phyloP scores from a whole-genome alignment of 768 basidiomycete species.

The Boletus rufocinnamomeus region DNA sequence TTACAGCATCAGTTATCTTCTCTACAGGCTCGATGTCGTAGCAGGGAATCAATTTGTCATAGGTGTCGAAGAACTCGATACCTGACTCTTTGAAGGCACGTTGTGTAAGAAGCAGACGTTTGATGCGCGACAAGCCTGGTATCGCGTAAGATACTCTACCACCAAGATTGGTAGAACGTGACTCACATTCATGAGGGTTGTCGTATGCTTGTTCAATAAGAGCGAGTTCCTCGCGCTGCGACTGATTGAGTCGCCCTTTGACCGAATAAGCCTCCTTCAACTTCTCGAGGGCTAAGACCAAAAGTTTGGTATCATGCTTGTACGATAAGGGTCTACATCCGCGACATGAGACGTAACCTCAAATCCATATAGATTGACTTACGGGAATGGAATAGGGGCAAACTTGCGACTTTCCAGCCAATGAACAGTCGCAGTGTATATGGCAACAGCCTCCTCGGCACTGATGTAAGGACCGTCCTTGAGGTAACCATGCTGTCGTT shows the following conservation, averaged over 20 bases:
- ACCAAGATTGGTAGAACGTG: background rate
- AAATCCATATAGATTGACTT: slow-evolving; percentile 28
- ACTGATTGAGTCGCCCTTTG: slow-evolving; percentile 96
- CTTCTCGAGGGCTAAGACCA: slow-evolving; percentile 96
- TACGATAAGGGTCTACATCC: slow-evolving; percentile 81
- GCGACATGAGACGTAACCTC: slow-evolving; percentile 3
- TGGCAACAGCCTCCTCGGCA: slow-evolving; percentile 97
- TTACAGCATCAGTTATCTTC: slow-evolving; percentile 97
- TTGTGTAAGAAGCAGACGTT: slow-evolving; percentile 93
- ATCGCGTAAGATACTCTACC: slow-evolving; percentile 6
- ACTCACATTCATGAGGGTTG: slow-evolving; percentile 94
- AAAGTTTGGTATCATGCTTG: slow-evolving; percentile 97
- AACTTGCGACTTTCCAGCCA: slow-evolving; percentile 99
- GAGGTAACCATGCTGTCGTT: slow-evolving; percentile 96
- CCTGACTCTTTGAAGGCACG: slow-evolving; percentile 98
- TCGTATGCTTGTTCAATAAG: slow-evolving; percentile 99
- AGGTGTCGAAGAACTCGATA: slow-evolving; percentile 96
- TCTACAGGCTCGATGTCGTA: slow-evolving; percentile 99
- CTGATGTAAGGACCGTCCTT: slow-evolving; percentile 99
- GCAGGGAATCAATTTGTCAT: slow-evolving; percentile 97
- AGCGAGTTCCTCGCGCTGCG: slow-evolving; percentile 96
- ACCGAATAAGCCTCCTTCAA: slow-evolving; percentile 99
- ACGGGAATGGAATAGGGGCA: slow-evolving; percentile 98
- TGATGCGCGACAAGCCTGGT: slow-evolving; percentile 89
- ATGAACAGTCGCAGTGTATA: slow-evolving; percentile 98